Evolutionary conservation across 1,284 basidiomycete species (phyloP).

Genomic region (Golubevia sp.): DNA sequence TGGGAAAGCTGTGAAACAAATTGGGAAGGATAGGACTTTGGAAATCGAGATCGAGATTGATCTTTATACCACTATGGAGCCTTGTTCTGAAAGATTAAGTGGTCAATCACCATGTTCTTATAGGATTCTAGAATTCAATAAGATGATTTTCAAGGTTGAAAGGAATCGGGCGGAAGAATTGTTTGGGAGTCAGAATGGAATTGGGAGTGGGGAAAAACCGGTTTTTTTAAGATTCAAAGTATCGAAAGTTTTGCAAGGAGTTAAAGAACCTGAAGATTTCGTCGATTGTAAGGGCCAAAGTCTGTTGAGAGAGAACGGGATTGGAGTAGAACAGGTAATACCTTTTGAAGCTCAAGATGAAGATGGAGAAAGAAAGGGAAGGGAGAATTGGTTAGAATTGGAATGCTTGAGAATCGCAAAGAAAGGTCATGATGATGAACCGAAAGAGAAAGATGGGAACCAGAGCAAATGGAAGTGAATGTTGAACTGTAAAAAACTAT

Average conservation of each 20-base stretch:
- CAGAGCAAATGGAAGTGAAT: background rate
- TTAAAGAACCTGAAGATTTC: conserved; percentile 91
- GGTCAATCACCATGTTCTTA: conserved; percentile 85
- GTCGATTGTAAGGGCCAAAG: conserved; percentile 87
- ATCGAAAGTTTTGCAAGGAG: conserved; percentile 82
- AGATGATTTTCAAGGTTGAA: conserved; percentile 5
- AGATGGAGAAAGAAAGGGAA: conserved; percentile 64
- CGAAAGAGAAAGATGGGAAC: background rate
- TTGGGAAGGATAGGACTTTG: conserved; percentile 53
- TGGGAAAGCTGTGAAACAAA: conserved; percentile 53
- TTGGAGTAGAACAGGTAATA: conserved; percentile 74
- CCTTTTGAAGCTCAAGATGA: conserved; percentile 55
- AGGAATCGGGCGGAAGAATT: background rate
- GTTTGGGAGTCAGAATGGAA: background rate
- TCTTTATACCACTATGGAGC: conserved; percentile 95
- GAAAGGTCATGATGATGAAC: conserved; percentile 24
- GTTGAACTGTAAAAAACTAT: background rate
- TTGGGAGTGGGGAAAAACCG: background rate
- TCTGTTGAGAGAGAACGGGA: conserved; percentile 74
- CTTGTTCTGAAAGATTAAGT: conserved; percentile 87
- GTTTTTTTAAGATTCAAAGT: conserved; percentile 63
- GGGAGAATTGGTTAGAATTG: conserved; percentile 16
- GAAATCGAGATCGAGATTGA: conserved; percentile 68
- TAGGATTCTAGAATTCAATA: conserved; percentile 71
- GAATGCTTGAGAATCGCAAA: conserved; percentile 43